phyloP scores from a whole-genome alignment of 106 monocot genomes.

The Dendrobium chrysotoxum region DNA sequence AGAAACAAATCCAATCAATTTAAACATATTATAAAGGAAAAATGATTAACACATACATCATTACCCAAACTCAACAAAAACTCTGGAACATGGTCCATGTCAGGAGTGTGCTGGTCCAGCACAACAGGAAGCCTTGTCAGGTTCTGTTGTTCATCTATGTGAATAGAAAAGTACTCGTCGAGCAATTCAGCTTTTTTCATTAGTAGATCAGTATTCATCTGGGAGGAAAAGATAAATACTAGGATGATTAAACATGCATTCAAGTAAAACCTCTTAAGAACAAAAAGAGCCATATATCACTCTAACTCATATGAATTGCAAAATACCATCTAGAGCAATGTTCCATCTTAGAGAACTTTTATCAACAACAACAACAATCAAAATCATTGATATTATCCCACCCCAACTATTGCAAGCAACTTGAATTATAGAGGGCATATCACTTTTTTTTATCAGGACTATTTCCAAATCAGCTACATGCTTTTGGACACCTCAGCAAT shows the following conservation, averaged over 20 bases:
- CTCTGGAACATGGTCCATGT: conserved; percentile 96
- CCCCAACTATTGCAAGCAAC: background rate
- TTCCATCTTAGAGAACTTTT: background rate
- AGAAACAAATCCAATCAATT: background rate
- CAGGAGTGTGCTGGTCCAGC: conserved; percentile 96
- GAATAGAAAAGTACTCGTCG: conserved; percentile 72
- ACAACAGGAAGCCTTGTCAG: conserved; percentile 82
- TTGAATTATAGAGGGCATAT: background rate
- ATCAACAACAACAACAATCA: background rate
- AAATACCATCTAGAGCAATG: background rate
- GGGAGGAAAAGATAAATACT: conserved; percentile 10
- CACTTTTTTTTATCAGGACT: background rate
- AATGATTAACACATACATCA: conserved; percentile 58
- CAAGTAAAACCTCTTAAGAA: background rate
- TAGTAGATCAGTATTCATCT: conserved; percentile 88
- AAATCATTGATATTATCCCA: background rate
- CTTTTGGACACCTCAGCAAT: background rate
- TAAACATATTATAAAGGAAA: background rate
- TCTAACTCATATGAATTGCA: background rate
- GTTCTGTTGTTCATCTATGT: conserved; percentile 74
- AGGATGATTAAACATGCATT: background rate
- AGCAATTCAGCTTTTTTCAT: conserved; percentile 79
- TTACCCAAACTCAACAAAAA: conserved; percentile 88
- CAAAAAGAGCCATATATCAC: background rate
- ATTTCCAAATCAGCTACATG: background rate